These are phyloP conservation scores for Cyberlindnera suaveolens DNA, from an alignment of 805 yeast genomes.

Conservation along the genomic window DNA sequence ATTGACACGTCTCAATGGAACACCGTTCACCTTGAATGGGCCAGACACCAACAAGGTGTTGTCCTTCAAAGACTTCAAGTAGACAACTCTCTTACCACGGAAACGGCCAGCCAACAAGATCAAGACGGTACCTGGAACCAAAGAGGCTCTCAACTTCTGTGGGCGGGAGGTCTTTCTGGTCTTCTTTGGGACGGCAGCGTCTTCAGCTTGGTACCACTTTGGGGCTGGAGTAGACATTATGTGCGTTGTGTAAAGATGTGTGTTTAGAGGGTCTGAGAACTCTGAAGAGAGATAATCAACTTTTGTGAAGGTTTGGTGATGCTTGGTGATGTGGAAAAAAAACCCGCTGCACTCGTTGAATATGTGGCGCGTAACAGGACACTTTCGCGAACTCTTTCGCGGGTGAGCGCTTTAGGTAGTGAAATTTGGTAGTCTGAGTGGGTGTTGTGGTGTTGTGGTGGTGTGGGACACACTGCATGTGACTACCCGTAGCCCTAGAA, in stretches of 20 bases:
- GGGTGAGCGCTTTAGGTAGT: too few relatives aligned
- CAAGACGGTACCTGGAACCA: constrained; percentile 97
- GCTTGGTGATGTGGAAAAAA: constrained; percentile 5
- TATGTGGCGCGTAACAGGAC: background rate
- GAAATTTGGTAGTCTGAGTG: too few relatives aligned
- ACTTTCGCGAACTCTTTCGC: too few relatives aligned
- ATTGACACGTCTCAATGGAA: constrained; percentile 98
- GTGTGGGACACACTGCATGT: too few relatives aligned
- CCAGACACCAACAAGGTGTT: constrained; percentile 96
- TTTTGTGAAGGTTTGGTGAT: background rate
- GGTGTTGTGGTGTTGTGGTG: too few relatives aligned
- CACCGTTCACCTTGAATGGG: constrained; percentile 99
- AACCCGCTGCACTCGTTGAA: background rate
- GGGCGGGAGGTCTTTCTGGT: constrained; percentile 90
- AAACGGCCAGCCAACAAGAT: constrained; percentile 98
- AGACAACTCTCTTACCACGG: constrained; percentile 99
- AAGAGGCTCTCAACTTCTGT: constrained; percentile 90
- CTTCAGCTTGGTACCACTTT: constrained; percentile 94
- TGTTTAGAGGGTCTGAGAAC: background rate
- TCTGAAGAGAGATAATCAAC: too few relatives aligned
- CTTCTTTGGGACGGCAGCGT: constrained; percentile 80
- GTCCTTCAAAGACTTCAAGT: constrained; percentile 95
- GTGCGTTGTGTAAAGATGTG: constrained; percentile 1
- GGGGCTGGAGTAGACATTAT: constrained; percentile 47
- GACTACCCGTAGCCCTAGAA: constrained; percentile 1